Conservation (phyloP, 768 basidiomycete genomes). For the Boletales sp. region DNA sequence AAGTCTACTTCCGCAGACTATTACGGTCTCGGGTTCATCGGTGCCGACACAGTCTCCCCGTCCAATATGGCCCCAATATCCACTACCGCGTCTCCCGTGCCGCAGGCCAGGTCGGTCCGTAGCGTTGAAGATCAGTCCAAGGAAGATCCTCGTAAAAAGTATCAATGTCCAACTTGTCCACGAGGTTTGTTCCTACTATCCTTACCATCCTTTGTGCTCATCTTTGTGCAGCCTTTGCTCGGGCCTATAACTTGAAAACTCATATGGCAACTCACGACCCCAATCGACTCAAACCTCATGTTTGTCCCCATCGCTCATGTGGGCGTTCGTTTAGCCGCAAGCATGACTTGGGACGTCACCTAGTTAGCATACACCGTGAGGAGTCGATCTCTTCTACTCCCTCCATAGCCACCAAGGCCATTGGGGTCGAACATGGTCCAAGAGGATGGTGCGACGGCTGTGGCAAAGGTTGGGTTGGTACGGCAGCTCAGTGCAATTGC, state of each 20-base stretch:
- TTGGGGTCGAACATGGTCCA: constrained; percentile 63
- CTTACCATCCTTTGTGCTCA: constrained; percentile 1
- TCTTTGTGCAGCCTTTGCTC: constrained; percentile 66
- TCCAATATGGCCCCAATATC: constrained; percentile 52
- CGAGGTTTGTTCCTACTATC: constrained; percentile 45
- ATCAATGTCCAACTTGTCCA: constrained; percentile 71
- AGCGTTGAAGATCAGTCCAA: constrained; percentile 42
- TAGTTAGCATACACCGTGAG: constrained; percentile 80
- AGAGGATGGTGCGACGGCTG: constrained; percentile 73
- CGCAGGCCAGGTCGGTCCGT: constrained; percentile 36
- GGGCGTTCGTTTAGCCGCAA: constrained; percentile 91
- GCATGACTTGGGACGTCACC: constrained; percentile 89
- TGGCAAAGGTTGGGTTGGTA: constrained; percentile 65
- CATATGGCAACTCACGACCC: constrained; percentile 96
- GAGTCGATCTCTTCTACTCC: constrained; percentile 47
- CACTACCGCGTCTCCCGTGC: constrained; percentile 38
- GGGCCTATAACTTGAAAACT: constrained; percentile 93
- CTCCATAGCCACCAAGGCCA: constrained; percentile 41
- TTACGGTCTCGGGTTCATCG: constrained; percentile 34
- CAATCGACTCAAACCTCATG: constrained; percentile 82
- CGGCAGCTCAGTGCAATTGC: constrained; percentile 55
- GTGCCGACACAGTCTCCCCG: constrained; percentile 49
- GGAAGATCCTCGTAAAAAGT: constrained; percentile 72
- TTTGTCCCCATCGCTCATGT: constrained; percentile 82
- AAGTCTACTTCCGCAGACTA: constrained; percentile 50